phyloP scores from a whole-genome alignment of 305 asterid genomes.

The Solanum hybrid region DNA sequence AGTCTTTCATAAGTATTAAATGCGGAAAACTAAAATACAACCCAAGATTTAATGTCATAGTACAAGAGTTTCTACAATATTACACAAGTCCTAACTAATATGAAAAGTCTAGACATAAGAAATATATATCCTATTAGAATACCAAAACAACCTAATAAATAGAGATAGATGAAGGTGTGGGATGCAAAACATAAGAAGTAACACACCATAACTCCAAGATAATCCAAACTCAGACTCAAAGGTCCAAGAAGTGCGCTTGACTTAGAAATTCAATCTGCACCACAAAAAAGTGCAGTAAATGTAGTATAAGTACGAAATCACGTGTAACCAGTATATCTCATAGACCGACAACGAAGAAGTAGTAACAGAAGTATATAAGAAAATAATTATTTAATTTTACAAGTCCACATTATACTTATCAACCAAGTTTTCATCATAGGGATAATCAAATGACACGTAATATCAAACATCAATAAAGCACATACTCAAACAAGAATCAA shows the following conservation, averaged over 20 bases:
- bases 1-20: not conserved
- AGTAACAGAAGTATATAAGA: not conserved
- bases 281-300: not conserved
- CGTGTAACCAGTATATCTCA: not conserved
- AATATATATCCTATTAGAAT: not conserved
- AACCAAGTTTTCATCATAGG: not conserved
- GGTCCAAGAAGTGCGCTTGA: not conserved
- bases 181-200: no score
- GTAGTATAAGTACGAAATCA: not conserved
- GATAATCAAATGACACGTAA: not conserved
- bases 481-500: not conserved
- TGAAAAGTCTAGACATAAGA: no score
- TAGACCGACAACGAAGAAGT: not conserved
- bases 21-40: not conserved
- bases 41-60: not conserved
- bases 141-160: no score
- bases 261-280: not conserved
- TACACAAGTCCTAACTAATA: not conserved
- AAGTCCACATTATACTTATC: not conserved
- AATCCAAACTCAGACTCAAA: no score
- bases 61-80: not conserved
- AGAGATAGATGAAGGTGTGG: not conserved
- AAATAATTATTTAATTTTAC: no score
- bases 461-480: not conserved
- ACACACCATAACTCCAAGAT: not conserved